A percentile compares a stretch with the other conserved stretches of the same genome.
phyloP scores from a whole-genome alignment of 495 filamentous ascomycete species.

The Aspergillus sparsus region DNA sequence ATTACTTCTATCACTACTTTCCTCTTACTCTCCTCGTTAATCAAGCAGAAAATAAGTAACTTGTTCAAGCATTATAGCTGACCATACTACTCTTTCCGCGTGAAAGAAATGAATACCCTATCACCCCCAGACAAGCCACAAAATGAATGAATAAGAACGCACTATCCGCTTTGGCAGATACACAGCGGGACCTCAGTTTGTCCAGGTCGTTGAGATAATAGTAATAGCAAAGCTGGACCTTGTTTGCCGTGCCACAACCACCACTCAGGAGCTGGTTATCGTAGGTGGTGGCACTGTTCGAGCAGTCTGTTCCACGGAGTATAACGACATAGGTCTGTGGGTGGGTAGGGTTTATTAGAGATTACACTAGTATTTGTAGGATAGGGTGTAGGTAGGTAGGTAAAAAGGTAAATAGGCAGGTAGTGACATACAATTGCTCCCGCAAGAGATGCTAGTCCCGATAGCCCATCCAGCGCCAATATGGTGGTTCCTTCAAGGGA shows the following conservation, averaged over 20 bases:
- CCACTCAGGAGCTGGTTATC: slow-evolving; percentile 38
- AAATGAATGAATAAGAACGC: slow-evolving; percentile 36
- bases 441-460: slow-evolving; percentile 47
- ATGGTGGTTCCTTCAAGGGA: slow-evolving; percentile 40
- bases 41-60: neutral
- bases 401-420: neutral
- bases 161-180: slow-evolving; percentile 29
- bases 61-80: slow-evolving; percentile 2
- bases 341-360: neutral
- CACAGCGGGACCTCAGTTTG: slow-evolving; percentile 29
- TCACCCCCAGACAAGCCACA: slow-evolving; percentile 21
- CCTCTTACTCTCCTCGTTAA: neutral
- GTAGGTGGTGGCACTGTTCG: slow-evolving; percentile 18
- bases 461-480: slow-evolving; percentile 45
- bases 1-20: no score
- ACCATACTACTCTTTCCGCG: neutral
- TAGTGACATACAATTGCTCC: slow-evolving; percentile 54
- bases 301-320: slow-evolving; percentile 40
- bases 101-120: slow-evolving; percentile 7
- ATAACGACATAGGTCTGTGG: slow-evolving; percentile 48
- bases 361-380: neutral
- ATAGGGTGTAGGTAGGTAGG: neutral
- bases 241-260: slow-evolving; percentile 25
- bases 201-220: slow-evolving; percentile 22
- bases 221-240: neutral